A percentile compares a stretch with the other conserved stretches of the same genome.
Conservation (phyloP, 1,284 basidiomycete species). For the Malassezia caprae region DNA sequence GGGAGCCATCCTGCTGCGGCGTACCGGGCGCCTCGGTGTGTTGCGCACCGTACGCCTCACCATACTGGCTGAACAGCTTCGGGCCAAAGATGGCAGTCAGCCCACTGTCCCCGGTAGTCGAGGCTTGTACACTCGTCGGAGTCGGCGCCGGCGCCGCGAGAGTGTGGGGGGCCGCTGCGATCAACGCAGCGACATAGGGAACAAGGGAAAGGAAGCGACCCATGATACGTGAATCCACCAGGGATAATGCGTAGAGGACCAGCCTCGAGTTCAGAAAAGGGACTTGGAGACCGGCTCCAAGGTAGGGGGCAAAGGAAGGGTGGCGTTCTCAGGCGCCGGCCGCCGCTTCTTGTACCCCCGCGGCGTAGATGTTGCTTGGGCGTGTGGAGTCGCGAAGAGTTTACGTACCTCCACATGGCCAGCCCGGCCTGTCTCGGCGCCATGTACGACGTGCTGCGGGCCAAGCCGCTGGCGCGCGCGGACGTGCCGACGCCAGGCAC, state of each 20-base stretch:
- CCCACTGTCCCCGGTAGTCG: not conserved
- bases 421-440: not conserved
- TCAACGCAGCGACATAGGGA: slow-evolving; percentile 1
- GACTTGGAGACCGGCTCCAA: slow-evolving; percentile 8
- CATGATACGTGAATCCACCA: not conserved
- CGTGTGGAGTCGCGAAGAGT: not conserved
- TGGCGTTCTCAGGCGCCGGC: not conserved
- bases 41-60: not conserved
- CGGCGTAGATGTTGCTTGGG: slow-evolving; percentile 2
- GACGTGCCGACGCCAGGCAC: slow-evolving; percentile 19
- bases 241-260: slow-evolving; percentile 1
- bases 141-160: not conserved
- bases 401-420: not conserved
- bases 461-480: slow-evolving; percentile 9
- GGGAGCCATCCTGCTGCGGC: not conserved
- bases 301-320: not conserved
- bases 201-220: not conserved
- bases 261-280: not conserved
- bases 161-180: not conserved
- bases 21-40: not conserved
- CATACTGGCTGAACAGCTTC: not conserved
- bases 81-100: not conserved
- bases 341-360: not conserved
- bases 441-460: slow-evolving; percentile 5
- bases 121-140: not conserved